Conservation (phyloP, 768 basidiomycete species). For the Strobilomyces confusus region DNA sequence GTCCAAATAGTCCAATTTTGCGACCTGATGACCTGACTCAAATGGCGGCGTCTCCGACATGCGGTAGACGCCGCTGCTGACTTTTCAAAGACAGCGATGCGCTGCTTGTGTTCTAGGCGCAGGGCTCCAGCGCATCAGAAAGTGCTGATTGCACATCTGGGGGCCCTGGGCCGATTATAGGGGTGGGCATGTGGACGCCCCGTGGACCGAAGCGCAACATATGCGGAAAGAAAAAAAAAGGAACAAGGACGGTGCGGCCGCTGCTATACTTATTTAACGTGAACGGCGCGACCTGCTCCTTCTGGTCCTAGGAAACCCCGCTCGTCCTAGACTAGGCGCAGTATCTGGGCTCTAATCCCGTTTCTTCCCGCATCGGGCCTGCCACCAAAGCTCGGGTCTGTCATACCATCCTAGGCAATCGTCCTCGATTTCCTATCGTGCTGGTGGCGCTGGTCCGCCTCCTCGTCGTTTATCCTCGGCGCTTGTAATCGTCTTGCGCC, state of each 20-base stretch:
- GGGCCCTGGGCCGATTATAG: not conserved
- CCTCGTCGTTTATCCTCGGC: not conserved
- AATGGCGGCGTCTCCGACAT: too few relatives aligned
- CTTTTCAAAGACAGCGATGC: not conserved
- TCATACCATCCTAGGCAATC: not conserved
- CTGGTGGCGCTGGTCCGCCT: not conserved
- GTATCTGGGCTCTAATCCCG: constrained; percentile 6
- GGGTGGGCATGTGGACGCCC: constrained; percentile 17
- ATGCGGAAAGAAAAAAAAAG: not conserved
- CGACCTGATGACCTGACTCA: too few relatives aligned
- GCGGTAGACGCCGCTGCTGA: not conserved
- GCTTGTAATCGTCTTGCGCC: not conserved
- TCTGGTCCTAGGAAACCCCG: not conserved
- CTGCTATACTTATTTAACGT: not conserved
- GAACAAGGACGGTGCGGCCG: constrained; percentile 1
- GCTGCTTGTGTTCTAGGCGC: not conserved
- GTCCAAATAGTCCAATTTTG: too few relatives aligned
- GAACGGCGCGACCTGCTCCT: not conserved
- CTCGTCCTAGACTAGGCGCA: not conserved
- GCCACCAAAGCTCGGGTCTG: not conserved
- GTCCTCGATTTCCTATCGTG: not conserved
- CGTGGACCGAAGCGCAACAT: not conserved
- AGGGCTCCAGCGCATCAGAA: not conserved
- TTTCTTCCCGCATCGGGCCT: constrained; percentile 9
- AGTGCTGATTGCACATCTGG: not conserved